Evolutionary conservation across 148 eudicot genomes (phyloP).

Genomic region (Arbutus unedo): DNA sequence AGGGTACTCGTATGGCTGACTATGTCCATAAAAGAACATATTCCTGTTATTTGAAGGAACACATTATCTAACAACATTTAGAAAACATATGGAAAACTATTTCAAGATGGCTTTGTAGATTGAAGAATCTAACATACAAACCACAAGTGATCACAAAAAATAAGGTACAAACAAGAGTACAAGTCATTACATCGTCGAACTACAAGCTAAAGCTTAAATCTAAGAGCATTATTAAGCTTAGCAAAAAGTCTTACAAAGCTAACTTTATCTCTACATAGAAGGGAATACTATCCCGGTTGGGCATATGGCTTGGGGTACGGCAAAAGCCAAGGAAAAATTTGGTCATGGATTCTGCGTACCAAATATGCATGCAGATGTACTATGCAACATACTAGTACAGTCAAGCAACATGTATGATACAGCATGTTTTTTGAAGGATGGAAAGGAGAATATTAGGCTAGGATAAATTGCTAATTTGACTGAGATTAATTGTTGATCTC

Average conservation of each 20-base stretch:
- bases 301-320: not conserved
- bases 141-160: not conserved
- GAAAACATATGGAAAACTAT: not conserved
- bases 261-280: not conserved
- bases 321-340: not conserved
- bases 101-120: not conserved
- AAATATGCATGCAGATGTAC: not conserved
- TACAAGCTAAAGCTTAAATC: not conserved
- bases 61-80: not conserved
- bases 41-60: not conserved
- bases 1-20: not conserved
- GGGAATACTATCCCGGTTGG: not conserved
- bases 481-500: too few species aligned
- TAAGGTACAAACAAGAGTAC: constrained; percentile 5
- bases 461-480: too few species aligned
- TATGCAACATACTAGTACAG: not conserved
- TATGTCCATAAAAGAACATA: not conserved
- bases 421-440: not conserved
- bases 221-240: not conserved
- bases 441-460: too few species aligned
- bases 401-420: not conserved
- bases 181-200: not conserved
- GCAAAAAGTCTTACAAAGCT: not conserved
- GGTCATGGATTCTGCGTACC: not conserved
- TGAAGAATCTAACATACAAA: not conserved